These are phyloP conservation scores for Mycena alexandri DNA, from an alignment of 768 basidiomycete genomes.

Conservation along the genomic window DNA sequence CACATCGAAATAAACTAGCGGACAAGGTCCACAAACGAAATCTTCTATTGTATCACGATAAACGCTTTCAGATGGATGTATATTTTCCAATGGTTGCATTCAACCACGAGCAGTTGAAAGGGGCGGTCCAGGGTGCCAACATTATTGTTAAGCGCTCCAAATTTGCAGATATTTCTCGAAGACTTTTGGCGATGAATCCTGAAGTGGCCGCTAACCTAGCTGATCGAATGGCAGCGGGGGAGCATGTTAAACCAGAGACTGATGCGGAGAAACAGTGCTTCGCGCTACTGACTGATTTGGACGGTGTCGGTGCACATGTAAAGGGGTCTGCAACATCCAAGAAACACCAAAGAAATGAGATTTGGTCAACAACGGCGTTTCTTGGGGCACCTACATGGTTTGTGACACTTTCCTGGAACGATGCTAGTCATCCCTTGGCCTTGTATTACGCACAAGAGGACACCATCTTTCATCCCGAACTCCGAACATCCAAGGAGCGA, in stretches of 20 bases:
- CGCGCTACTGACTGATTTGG: constrained; percentile 48
- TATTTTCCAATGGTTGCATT: constrained; percentile 53
- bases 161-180: constrained; percentile 43
- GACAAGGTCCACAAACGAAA: constrained; percentile 40
- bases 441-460: constrained; percentile 49
- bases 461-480: constrained; percentile 38
- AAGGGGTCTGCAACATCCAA: constrained; percentile 45
- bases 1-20: constrained; percentile 21
- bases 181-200: constrained; percentile 42
- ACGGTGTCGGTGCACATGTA: constrained; percentile 50
- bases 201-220: constrained; percentile 38
- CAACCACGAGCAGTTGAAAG: constrained; percentile 55
- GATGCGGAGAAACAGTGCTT: constrained; percentile 52
- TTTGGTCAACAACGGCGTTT: constrained; percentile 46
- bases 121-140: constrained; percentile 43
- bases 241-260: constrained; percentile 42
- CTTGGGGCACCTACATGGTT: constrained; percentile 50
- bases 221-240: constrained; percentile 41
- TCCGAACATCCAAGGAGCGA: constrained; percentile 9
- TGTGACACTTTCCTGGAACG: constrained; percentile 49
- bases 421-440: constrained; percentile 47
- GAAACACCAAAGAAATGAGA: constrained; percentile 47
- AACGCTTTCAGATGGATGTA: constrained; percentile 44
- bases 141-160: constrained; percentile 42
- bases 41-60: constrained; percentile 49